These are phyloP conservation scores for Phaeosphaeriaceae sp. DNA, from an alignment of 2,329 filamentous ascomycete species.

Conservation along the genomic window DNA sequence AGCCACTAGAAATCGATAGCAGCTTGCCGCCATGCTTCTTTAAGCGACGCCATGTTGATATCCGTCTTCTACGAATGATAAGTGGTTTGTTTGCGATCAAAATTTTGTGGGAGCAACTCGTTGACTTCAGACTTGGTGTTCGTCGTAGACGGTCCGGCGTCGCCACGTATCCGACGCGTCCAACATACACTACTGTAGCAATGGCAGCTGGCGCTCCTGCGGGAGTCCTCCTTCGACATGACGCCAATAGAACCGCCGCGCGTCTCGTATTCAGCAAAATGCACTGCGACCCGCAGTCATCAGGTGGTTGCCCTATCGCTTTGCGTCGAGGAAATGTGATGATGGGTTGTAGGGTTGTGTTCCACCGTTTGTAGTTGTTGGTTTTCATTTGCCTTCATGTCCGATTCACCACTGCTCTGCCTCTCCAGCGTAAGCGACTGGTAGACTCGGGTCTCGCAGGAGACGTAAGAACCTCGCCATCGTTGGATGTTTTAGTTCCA, in stretches of 20 bases:
- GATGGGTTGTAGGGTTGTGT: neutral
- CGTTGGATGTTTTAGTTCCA: too few species aligned
- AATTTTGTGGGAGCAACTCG: neutral
- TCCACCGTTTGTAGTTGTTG: too few species aligned
- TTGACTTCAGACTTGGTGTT: neutral
- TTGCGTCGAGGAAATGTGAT: neutral
- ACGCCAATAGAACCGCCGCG: neutral
- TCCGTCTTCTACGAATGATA: neutral
- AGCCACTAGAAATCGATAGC: slow-evolving; percentile 1
- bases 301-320: neutral
- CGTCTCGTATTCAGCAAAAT: neutral
- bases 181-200: neutral
- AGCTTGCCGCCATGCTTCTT: neutral
- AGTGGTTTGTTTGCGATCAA: neutral
- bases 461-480: too few species aligned
- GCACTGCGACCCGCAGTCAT: neutral
- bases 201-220: neutral
- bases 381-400: too few species aligned
- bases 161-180: neutral
- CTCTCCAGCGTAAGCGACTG: too few species aligned
- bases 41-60: neutral
- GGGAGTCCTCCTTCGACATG: neutral
- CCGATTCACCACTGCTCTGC: too few species aligned
- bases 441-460: too few species aligned
- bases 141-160: neutral